A percentile compares a stretch with the other conserved stretches of the same genome.
phyloP scores from a whole-genome alignment of 2,329 filamentous ascomycete genomes.

The Lasiodiplodia sp. region DNA sequence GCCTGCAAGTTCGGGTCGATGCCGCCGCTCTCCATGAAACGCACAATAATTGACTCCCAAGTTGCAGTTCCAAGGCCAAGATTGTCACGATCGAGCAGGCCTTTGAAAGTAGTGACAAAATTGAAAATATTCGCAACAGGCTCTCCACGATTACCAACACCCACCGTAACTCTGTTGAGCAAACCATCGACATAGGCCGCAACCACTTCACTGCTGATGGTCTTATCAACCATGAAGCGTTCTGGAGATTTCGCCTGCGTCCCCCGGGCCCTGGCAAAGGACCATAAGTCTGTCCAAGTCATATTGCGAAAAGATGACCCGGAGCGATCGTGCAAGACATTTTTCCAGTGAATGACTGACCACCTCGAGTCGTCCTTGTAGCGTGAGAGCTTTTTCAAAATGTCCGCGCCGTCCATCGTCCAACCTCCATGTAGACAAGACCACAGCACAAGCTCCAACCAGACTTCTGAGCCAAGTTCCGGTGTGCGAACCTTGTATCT shows the following conservation, averaged over 20 bases:
- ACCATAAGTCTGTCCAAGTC: constrained; percentile 23
- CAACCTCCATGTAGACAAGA: constrained; percentile 59
- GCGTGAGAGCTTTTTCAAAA: constrained; percentile 44
- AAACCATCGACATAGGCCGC: constrained; percentile 62
- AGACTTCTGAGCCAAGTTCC: constrained; percentile 55
- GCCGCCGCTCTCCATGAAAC: constrained; percentile 58
- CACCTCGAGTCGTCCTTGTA: constrained; percentile 39
- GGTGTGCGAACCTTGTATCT: constrained; percentile 51
- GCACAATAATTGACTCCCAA: constrained; percentile 57
- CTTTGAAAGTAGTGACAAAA: constrained; percentile 45
- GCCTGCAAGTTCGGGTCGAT: constrained; percentile 56
- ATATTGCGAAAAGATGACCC: constrained; percentile 10
- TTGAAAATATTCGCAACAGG: background rate
- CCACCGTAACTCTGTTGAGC: constrained; percentile 51
- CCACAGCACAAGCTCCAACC: constrained; percentile 62
- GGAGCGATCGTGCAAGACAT: constrained; percentile 32
- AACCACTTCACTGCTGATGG: constrained; percentile 66
- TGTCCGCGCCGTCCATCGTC: constrained; percentile 51
- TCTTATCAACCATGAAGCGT: constrained; percentile 45
- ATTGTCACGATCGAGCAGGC: constrained; percentile 46
- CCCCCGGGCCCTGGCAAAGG: constrained; percentile 13
- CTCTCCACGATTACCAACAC: constrained; percentile 51
- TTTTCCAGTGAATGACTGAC: constrained; percentile 51
- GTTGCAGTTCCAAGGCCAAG: constrained; percentile 51
- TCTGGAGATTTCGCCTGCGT: constrained; percentile 19